Evolutionary conservation across 192 early-diverging fungal species (phyloP).

Genomic region (Backusella sp.): DNA sequence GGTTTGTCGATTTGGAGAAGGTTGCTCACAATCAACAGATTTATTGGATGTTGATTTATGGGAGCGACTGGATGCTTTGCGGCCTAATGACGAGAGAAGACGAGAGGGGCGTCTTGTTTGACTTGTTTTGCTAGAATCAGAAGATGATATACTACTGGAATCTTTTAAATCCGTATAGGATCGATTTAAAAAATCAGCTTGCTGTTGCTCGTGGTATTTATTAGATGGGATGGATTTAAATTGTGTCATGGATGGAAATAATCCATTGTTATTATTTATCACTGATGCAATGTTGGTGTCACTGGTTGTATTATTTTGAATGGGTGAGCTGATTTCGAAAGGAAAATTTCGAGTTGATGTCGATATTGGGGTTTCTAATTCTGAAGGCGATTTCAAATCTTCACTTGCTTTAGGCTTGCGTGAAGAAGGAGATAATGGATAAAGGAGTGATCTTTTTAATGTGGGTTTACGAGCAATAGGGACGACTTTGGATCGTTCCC

Average conservation of each 20-base stretch:
- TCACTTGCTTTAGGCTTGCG: constrained; percentile 11
- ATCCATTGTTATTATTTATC: background rate
- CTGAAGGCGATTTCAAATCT: background rate
- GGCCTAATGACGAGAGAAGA: constrained; percentile 12
- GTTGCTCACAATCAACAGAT: background rate
- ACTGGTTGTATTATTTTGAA: background rate
- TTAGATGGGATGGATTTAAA: background rate
- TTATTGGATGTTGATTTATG: background rate
- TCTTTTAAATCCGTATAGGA: constrained; percentile 1
- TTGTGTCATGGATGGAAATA: constrained; percentile 6
- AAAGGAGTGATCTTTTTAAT: constrained; percentile 18
- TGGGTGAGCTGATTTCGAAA: background rate
- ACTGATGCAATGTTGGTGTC: background rate
- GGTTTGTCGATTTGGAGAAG: background rate
- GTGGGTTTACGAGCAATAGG: background rate
- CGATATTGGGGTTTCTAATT: background rate
- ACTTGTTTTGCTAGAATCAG: background rate
- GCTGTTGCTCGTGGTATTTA: background rate
- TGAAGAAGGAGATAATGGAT: background rate
- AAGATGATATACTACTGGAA: constrained; percentile 4
- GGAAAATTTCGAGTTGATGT: background rate
- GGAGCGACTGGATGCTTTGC: constrained; percentile 6
- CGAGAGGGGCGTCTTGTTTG: constrained; percentile 5
- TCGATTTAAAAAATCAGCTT: background rate
- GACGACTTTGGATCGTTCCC: constrained; percentile 14